Evolutionary conservation across 2,329 filamentous ascomycete genomes (phyloP).

Genomic region (Macrophomina phaseolina): DNA sequence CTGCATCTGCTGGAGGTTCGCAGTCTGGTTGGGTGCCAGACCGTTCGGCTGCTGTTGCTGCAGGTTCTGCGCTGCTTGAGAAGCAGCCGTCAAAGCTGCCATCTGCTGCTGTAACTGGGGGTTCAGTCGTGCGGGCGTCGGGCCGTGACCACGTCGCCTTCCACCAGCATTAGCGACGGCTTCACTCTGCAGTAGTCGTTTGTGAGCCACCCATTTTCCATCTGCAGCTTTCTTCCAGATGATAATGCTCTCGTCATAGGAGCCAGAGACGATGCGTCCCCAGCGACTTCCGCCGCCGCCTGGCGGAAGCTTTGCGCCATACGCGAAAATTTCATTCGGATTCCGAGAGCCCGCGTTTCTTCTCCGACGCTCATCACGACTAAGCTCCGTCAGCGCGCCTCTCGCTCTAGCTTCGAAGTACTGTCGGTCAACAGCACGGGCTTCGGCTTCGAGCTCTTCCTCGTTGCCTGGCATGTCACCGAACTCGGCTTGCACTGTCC

Average conservation of each 20-base stretch:
- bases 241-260: constrained; percentile 94
- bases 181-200: constrained; percentile 76
- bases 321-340: constrained; percentile 76
- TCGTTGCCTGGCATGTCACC: constrained; percentile 83
- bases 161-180: constrained; percentile 58
- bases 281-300: constrained; percentile 89
- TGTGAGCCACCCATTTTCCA: constrained; percentile 81
- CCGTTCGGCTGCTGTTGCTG: background rate
- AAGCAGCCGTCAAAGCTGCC: constrained; percentile 40
- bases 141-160: constrained; percentile 36
- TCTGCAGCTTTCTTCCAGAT: constrained; percentile 89
- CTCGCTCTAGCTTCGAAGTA: constrained; percentile 67
- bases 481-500: constrained; percentile 94
- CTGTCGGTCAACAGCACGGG: constrained; percentile 72
- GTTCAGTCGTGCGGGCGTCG: constrained; percentile 28
- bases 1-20: constrained; percentile 32
- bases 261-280: constrained; percentile 94
- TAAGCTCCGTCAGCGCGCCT: constrained; percentile 48
- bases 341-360: constrained; percentile 74
- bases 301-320: constrained; percentile 85
- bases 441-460: constrained; percentile 74
- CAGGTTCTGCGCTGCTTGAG: constrained; percentile 45
- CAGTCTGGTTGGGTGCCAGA: constrained; percentile 31
- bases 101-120: constrained; percentile 48
- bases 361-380: constrained; percentile 41